Percentiles rank a stretch among this genome's conserved stretches.
These are phyloP conservation scores for Ogataea kodamae DNA, from an alignment of 805 yeast species.

Conservation along the genomic window DNA sequence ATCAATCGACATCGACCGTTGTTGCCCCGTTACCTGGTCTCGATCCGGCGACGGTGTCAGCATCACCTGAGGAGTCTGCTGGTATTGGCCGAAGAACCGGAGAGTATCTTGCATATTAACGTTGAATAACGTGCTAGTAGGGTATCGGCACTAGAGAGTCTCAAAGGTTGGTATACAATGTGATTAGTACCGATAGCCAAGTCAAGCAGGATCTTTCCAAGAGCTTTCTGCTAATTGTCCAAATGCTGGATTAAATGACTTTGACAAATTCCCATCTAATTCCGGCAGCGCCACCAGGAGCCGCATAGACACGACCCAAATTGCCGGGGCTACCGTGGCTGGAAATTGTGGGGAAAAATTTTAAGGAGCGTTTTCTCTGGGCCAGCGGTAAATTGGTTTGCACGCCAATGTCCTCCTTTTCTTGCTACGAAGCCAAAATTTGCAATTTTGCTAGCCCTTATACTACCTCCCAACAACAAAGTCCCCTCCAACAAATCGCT, in stretches of 20 bases:
- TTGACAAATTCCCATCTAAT: constrained; percentile 10
- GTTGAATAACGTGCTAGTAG: too few relatives aligned
- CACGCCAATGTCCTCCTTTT: constrained; percentile 7
- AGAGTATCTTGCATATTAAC: constrained; percentile 8
- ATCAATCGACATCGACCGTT: constrained; percentile 20
- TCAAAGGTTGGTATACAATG: too few relatives aligned
- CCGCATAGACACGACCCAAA: constrained; percentile 8
- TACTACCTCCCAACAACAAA: not conserved
- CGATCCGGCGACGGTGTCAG: constrained; percentile 19
- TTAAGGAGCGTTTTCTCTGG: too few relatives aligned
- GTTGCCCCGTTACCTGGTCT: constrained; percentile 8
- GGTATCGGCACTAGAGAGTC: too few relatives aligned
- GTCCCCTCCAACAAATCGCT: not conserved
- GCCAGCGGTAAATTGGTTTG: too few relatives aligned
- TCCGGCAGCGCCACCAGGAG: constrained; percentile 9
- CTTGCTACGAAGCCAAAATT: constrained; percentile 6
- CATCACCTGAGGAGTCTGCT: constrained; percentile 8
- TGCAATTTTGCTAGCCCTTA: constrained; percentile 7
- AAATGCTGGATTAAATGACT: constrained; percentile 5
- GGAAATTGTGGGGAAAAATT: constrained; percentile 8
- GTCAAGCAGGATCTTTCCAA: too few relatives aligned
- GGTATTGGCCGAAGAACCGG: constrained; percentile 11
- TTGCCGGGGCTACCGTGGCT: constrained; percentile 4
- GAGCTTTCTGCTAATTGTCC: constrained; percentile 3
- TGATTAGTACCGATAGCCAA: too few relatives aligned